Base-by-base conservation (phyloP, 495 filamentous ascomycete genomes). In the Sordaria brevicollis region DNA sequence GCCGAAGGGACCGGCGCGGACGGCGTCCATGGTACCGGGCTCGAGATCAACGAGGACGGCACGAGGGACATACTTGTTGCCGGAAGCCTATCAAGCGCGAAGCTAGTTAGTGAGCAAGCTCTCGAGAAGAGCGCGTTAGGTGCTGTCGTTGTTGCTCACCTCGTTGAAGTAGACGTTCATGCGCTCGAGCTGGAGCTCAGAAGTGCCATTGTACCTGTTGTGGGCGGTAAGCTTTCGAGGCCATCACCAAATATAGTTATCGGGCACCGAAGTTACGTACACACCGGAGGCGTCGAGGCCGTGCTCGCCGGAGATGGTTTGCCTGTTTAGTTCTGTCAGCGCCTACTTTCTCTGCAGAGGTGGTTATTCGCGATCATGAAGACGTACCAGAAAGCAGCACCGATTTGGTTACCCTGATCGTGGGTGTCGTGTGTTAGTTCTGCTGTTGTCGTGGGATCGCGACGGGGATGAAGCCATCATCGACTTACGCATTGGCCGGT, bases 111-210 rank as follows among this genome's bases (percentile, higher is more conserved):
- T 8, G 4, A n/a, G 31, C 15, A 4, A 11, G 5, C 17, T 10
- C 17, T 10, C 19, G 19, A 65, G 33, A 38, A 29, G 31, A 41
- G 29, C 15, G 33, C 11, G 13, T 57, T 10, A 11, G 6, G 67
- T n/a, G 8, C 39, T 31, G 37, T 25, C 33, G 54, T 36, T 76
- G 66, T 71, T 39, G 74, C 85, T 69, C 81, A 97, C 94, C 91
- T 98, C 93, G 86, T 97, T 99, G 89, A 99, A 99, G 90, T 99
- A 99, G 82, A 99, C 95, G 85, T 94, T 99, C 94, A 99, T 97
- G 79, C 95, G 94, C 90, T 99, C 95, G 71, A 97, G 87, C 87
- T 99, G 95, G 80, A 99, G 93, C 83, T 98, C 95, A 67, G 94
- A 97, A 73, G 92, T 91, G 77, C 96, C 95, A 83, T 94, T 94